These are phyloP conservation scores for Solanum lycopersicoides DNA, from an alignment of 257 asterid genomes.

Conservation along the genomic window DNA sequence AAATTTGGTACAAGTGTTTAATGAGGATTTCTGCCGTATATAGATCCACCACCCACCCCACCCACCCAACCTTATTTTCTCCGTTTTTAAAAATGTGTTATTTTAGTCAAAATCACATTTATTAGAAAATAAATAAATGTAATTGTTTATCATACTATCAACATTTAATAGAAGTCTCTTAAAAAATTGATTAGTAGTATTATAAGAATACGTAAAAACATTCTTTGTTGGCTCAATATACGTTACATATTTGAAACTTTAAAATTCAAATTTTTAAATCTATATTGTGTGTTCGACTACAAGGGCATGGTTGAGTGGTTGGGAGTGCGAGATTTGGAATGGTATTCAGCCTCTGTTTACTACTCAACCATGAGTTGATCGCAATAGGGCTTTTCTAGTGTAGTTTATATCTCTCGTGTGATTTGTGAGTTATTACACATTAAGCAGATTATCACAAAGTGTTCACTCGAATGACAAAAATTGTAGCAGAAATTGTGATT, in stretches of 20 bases:
- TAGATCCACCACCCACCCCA: neutral
- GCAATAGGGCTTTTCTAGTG: accelerated
- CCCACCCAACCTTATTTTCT: no score
- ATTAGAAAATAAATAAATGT: no score
- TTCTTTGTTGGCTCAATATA: neutral
- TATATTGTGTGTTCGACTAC: no score
- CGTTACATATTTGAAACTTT: neutral
- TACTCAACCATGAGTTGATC: neutral
- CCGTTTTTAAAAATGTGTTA: neutral
- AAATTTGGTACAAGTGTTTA: neutral
- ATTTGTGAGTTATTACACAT: no score
- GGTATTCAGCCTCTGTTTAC: accelerated
- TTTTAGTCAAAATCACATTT: no score
- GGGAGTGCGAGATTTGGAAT: neutral
- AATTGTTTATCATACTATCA: no score
- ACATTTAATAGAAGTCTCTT: neutral
- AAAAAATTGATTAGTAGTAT: no score
- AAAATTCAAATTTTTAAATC: neutral
- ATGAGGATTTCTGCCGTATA: neutral
- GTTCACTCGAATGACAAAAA: no score
- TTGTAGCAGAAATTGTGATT: no score
- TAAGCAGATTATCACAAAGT: no score
- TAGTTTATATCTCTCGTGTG: no score
- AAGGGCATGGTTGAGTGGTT: neutral
- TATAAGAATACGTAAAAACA: no score